Evolutionary conservation across 371 early-diverging fungal species (phyloP), one percentile per base, ranked within the genome.

Genomic region (Caulochytrium protostelioides): DNA sequence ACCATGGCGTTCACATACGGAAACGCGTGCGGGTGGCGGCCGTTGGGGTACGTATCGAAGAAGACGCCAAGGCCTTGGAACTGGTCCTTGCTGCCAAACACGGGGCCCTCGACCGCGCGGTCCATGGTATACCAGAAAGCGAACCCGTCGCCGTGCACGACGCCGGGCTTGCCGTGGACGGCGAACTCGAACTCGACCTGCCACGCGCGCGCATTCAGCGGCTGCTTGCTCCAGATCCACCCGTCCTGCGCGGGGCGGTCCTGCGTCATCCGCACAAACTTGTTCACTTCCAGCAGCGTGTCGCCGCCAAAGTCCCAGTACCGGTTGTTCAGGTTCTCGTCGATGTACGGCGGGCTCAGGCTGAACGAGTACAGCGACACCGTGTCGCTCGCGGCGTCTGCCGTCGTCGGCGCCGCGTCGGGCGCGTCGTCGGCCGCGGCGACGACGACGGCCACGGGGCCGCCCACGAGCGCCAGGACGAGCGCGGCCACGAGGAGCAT

Each of bases 41-140:
- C 65, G 48, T 95, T 95, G 37, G 81, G 70, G 54, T 86, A 92
- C 19, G 94, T 89, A 54, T 92, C 97, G 46, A 95, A 87, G 44
- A 92, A 82, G 35, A 95, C 42, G 22, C 91, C 94, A 12, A 95
- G 63, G 2, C 97, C 97, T 28, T 72, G 66, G 49, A 87, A 91
- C 27, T 70, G 52, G 54, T 91, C 86, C 27, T 62, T 52, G 47
- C 64, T 72, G 4, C 97, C 97, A 62, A 91, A 91, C 12, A 89
- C 91, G 14, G 83, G 80, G 1, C 92, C 72, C 5, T 44, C 19
- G 15, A 44, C 44, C 10, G 52, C 60, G 24, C 69, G 65, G 22
- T 76, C 72, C 40, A 58, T 49, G 20, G 77, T 70, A 36, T 56
- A 72, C 81, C 78, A 90, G 55, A 91, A 70, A 16, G 91, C 97